Base-by-base conservation (phyloP, 345 rosid species). In the Firmiana major region DNA sequence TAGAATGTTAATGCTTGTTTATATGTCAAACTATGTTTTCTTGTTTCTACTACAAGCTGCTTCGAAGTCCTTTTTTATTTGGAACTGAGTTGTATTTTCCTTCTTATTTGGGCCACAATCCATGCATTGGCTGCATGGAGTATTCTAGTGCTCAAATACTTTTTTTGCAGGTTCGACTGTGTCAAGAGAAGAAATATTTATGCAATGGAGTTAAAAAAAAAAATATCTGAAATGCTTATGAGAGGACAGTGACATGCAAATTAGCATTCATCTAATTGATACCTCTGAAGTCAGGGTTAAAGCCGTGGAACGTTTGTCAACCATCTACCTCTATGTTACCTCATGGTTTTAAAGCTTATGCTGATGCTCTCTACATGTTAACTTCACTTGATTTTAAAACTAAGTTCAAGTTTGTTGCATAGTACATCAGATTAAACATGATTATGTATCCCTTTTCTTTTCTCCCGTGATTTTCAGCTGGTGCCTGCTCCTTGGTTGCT, bases 201-300 rank as follows among this genome's bases (percentile, higher is more conserved):
- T 86, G 98, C 98, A 67, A 94, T 94, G 98, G 92, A 94, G 84
- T 87, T 94, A 87, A 90, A 94, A 91, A 94, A 94, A 87, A 90
- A 94, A 91, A 94, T 92, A 87, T 90, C 98, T 75, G 98, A 94
- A 87, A 94, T 94, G 98, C 86, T 94, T 76, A 90, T 81, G 86
- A 87, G 93, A 84, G 98, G 98, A 79, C 98, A 94, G 98, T 94
- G 83, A 86, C 78, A 65, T 80, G 73, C 63, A 16, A 34, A 57
- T 24, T 62, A 11, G 22, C 64, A 17, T 43, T 75, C 53, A 54
- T 75, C 38, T 45, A 79, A 46, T 26, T 40, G 46, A 26, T 82
- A 45, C 38, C 54, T 74, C 12, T 65, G 13, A 68, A 34, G 48
- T 73, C 53, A 51, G 36, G 6, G 58, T 42, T 38, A 46, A 71